Evolutionary conservation across 768 basidiomycete species (phyloP).

Genomic region (Gloeophyllum trabeum): DNA sequence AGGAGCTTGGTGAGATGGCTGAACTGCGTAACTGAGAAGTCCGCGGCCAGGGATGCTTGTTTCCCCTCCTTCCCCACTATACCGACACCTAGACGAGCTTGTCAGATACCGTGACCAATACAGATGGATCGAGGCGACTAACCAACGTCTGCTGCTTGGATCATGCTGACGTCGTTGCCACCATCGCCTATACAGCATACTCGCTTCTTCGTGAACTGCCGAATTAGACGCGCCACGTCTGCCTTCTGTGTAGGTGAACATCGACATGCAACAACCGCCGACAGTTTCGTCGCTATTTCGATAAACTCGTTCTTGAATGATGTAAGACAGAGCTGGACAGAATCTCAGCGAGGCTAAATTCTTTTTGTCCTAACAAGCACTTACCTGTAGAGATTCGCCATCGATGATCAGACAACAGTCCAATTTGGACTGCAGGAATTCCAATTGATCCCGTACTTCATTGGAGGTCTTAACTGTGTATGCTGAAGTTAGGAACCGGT

Average conservation of each 20-base stretch:
- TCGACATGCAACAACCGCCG: conserved; percentile 93
- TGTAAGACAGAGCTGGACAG: conserved; percentile 71
- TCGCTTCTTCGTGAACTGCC: conserved; percentile 82
- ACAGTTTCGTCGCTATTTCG: conserved; percentile 90
- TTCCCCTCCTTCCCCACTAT: conserved; percentile 99
- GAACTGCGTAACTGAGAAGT: conserved; percentile 97
- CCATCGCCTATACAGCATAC: conserved; percentile 99
- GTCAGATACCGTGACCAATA: conserved; percentile 11
- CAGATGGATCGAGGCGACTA: conserved; percentile 20
- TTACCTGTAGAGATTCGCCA: conserved; percentile 88
- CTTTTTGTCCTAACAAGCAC: conserved; percentile 6
- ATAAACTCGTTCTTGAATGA: conserved; percentile 92
- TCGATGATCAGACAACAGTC: conserved; percentile 99
- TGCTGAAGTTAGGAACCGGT: conserved; percentile 3
- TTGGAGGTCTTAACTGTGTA: conserved; percentile 74
- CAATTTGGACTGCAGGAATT: conserved; percentile 87
- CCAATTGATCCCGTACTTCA: conserved; percentile 77
- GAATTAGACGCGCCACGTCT: conserved; percentile 90
- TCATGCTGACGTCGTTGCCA: conserved; percentile 99
- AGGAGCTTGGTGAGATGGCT: conserved; percentile 91
- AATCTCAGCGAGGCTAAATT: background rate
- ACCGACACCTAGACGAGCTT: conserved; percentile 57
- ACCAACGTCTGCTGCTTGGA: conserved; percentile 98
- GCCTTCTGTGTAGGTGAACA: conserved; percentile 99
- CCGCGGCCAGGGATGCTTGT: conserved; percentile 97